These are phyloP conservation scores for Vararia minispora DNA, from an alignment of 768 basidiomycete species.

Conservation along the genomic window DNA sequence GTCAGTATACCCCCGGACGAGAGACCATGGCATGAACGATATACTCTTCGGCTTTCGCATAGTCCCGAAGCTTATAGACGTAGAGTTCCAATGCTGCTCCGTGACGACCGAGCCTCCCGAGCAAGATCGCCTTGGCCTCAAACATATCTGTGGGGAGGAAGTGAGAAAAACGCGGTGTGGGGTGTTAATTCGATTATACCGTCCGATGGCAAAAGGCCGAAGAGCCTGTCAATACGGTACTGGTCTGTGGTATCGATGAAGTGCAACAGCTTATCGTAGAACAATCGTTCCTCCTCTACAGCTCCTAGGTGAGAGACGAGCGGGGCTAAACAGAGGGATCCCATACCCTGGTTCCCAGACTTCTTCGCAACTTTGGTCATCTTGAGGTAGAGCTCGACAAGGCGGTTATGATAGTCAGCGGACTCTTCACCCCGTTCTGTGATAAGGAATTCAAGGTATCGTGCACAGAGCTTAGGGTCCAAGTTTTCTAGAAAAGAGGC, in stretches of 20 bases:
- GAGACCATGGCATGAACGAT: constrained; percentile 15
- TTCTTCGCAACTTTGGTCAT: constrained; percentile 52
- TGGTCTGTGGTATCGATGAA: constrained; percentile 64
- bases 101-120: constrained; percentile 84
- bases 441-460: constrained; percentile 82
- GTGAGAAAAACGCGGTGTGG: too few relatives aligned
- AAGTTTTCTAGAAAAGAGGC: constrained; percentile 69
- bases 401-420: constrained; percentile 71
- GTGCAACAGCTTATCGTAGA: constrained; percentile 59
- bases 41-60: constrained; percentile 81
- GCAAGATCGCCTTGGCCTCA: constrained; percentile 84
- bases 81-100: constrained; percentile 94
- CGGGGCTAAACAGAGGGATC: neutral
- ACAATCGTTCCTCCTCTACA: constrained; percentile 35
- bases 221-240: constrained; percentile 71
- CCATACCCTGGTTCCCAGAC: constrained; percentile 45
- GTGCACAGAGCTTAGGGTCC: constrained; percentile 54
- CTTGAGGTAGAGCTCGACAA: constrained; percentile 78
- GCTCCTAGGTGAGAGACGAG: constrained; percentile 4
- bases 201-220: constrained; percentile 71
- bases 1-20: too few relatives aligned
- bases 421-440: constrained; percentile 58
- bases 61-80: constrained; percentile 78
- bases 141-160: constrained; percentile 74
- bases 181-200: too few relatives aligned